A percentile compares a stretch with the other conserved stretches of the same genome.
phyloP scores from a whole-genome alignment of 805 yeast species.

The Wickerhamomyces kurtzmanii region DNA sequence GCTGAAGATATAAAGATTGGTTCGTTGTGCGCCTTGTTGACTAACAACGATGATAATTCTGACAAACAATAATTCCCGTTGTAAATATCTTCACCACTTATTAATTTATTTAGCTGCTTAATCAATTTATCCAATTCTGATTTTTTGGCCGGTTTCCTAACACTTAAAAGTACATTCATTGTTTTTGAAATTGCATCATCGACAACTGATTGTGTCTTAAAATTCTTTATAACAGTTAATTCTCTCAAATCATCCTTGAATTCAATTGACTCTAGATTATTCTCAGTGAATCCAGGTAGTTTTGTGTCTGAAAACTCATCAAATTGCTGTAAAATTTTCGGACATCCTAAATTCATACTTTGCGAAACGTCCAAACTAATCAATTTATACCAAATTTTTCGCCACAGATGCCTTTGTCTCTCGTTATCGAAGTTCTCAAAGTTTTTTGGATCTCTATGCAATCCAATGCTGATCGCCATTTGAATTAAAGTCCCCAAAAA shows the following conservation, averaged over 20 bases:
- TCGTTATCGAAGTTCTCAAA: constrained; percentile 33
- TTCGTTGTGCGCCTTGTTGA: constrained; percentile 13
- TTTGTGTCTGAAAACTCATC: constrained; percentile 31
- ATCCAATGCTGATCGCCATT: constrained; percentile 59
- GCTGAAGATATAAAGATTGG: constrained; percentile 20
- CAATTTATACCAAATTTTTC: constrained; percentile 49
- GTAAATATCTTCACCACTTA: constrained; percentile 15
- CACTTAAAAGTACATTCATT: constrained; percentile 25
- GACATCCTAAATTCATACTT: constrained; percentile 29
- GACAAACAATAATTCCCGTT: constrained; percentile 19
- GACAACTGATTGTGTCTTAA: constrained; percentile 34
- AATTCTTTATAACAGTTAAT: constrained; percentile 35
- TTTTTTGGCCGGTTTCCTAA: constrained; percentile 30
- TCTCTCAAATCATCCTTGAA: constrained; percentile 27
- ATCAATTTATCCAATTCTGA: constrained; percentile 27
- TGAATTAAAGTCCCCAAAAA: constrained; percentile 47
- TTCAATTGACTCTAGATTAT: constrained; percentile 8
- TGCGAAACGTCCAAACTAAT: constrained; percentile 31
- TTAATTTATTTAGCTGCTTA: constrained; percentile 20
- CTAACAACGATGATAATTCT: constrained; percentile 18
- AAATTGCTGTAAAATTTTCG: constrained; percentile 25
- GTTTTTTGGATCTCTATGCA: constrained; percentile 57
- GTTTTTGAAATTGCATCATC: constrained; percentile 31
- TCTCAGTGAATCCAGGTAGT: constrained; percentile 26
- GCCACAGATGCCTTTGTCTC: constrained; percentile 35